phyloP scores from a whole-genome alignment of 2,329 filamentous ascomycete genomes.

The Exutisphaerella laricina region DNA sequence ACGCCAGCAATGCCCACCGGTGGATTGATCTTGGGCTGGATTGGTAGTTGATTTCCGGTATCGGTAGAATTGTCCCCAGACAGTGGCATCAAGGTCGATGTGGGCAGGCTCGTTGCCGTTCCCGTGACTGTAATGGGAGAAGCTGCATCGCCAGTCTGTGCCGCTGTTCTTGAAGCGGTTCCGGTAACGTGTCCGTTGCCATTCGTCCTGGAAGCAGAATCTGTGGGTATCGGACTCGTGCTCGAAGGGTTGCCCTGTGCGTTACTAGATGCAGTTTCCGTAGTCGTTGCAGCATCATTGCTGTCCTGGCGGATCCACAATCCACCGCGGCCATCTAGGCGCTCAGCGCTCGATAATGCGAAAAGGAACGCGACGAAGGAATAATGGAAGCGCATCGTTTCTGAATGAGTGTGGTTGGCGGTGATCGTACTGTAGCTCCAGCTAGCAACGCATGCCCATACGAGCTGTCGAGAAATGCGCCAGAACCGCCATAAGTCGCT shows the following conservation, averaged over 20 bases:
- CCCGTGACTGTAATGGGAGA: slow-evolving; percentile 2
- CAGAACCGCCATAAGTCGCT: not conserved
- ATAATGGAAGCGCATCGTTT: slow-evolving; percentile 13
- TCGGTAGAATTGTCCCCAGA: slow-evolving; percentile 1
- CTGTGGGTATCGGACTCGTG: slow-evolving; percentile 1
- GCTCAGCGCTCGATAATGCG: slow-evolving; percentile 11
- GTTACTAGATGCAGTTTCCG: slow-evolving; percentile 2
- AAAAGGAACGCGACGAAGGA: slow-evolving; percentile 11
- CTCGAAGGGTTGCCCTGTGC: not conserved
- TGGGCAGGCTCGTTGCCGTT: not conserved
- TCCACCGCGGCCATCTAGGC: slow-evolving; percentile 8
- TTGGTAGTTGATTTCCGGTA: slow-evolving; percentile 49
- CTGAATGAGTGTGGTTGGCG: not conserved
- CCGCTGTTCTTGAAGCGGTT: not conserved
- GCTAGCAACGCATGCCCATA: slow-evolving; percentile 3
- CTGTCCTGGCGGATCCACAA: slow-evolving; percentile 9
- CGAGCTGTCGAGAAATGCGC: slow-evolving; percentile 2
- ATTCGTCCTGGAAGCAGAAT: not conserved
- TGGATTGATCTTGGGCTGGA: slow-evolving; percentile 70
- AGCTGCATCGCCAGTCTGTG: slow-evolving; percentile 1
- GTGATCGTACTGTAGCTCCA: not conserved
- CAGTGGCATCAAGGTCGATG: not conserved
- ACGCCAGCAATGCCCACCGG: slow-evolving; percentile 73
- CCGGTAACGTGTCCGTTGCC: slow-evolving; percentile 1
- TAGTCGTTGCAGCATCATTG: slow-evolving; percentile 6